These are phyloP conservation scores for Apostasia ramifera DNA, from an alignment of 106 monocot species.

Conservation along the genomic window DNA sequence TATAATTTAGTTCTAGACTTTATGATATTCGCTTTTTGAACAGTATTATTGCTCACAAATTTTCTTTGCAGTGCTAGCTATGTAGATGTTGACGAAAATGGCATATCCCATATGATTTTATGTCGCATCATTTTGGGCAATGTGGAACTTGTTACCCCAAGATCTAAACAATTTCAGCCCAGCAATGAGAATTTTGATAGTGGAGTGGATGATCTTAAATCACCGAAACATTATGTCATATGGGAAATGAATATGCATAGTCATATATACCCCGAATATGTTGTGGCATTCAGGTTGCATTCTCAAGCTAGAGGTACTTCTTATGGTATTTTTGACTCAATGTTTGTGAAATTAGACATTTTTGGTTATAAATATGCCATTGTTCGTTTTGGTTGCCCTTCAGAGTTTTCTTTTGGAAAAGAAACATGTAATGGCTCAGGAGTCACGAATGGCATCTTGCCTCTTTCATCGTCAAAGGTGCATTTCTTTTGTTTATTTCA, in stretches of 20 bases:
- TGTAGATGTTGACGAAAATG: constrained; percentile 60
- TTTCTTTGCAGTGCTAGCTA: constrained; percentile 31
- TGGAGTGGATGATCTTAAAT: constrained; percentile 59
- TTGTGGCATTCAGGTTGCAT: constrained; percentile 45
- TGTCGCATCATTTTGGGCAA: constrained; percentile 80
- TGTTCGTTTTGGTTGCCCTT: background rate
- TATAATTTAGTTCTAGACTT: background rate
- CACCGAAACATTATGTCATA: constrained; percentile 58
- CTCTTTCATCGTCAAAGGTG: constrained; percentile 22
- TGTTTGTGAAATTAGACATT: background rate
- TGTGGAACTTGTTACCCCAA: constrained; percentile 36
- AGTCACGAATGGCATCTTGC: constrained; percentile 27
- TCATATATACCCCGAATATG: constrained; percentile 58
- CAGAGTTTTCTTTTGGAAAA: constrained; percentile 25
- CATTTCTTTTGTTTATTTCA: constrained; percentile 2
- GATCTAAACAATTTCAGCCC: constrained; percentile 57
- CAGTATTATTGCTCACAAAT: constrained; percentile 3
- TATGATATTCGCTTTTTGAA: background rate
- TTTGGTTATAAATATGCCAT: background rate
- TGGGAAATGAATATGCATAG: constrained; percentile 43
- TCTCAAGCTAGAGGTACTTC: constrained; percentile 49
- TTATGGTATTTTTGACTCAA: background rate
- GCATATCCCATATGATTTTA: constrained; percentile 47
- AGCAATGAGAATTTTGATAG: constrained; percentile 54
- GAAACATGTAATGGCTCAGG: constrained; percentile 23